Evolutionary conservation across 2,329 filamentous ascomycete genomes (phyloP).

Genomic region (Aspergillus floridensis): DNA sequence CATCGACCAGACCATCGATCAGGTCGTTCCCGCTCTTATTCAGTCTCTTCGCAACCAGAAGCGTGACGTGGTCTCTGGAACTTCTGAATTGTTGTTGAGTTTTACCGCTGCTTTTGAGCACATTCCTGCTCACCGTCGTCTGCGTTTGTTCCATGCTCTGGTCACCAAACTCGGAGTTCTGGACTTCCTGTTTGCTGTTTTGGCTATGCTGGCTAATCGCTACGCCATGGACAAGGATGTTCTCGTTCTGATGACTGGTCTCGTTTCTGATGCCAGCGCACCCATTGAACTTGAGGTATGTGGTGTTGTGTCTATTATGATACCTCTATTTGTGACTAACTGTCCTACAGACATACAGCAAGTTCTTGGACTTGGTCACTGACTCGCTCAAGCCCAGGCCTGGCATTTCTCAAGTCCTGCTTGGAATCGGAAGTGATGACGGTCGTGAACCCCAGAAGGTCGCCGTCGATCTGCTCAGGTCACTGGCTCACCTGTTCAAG

Average conservation of each 20-base stretch:
- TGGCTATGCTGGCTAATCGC: slow-evolving; percentile 87
- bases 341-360: slow-evolving; percentile 64
- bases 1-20: slow-evolving; percentile 87
- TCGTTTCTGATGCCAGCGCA: slow-evolving; percentile 70
- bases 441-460: slow-evolving; percentile 48
- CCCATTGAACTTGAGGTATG: slow-evolving; percentile 64
- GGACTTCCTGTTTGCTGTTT: slow-evolving; percentile 83
- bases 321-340: slow-evolving; percentile 13
- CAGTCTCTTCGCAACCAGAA: slow-evolving; percentile 76
- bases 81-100: slow-evolving; percentile 86
- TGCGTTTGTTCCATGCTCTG: slow-evolving; percentile 78
- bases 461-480: slow-evolving; percentile 43
- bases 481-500: slow-evolving; percentile 40
- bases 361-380: slow-evolving; percentile 69
- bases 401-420: slow-evolving; percentile 67
- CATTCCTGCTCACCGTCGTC: slow-evolving; percentile 80
- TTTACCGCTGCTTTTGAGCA: slow-evolving; percentile 97
- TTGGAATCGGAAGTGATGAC: slow-evolving; percentile 56
- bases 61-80: slow-evolving; percentile 74
- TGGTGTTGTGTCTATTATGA: not conserved
- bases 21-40: slow-evolving; percentile 89
- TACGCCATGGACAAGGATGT: slow-evolving; percentile 76
- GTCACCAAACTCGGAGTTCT: slow-evolving; percentile 79
- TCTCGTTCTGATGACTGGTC: slow-evolving; percentile 69
- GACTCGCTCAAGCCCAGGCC: slow-evolving; percentile 77